Evolutionary conservation across 768 basidiomycete species (phyloP).

Genomic region (Galerina sulciceps): DNA sequence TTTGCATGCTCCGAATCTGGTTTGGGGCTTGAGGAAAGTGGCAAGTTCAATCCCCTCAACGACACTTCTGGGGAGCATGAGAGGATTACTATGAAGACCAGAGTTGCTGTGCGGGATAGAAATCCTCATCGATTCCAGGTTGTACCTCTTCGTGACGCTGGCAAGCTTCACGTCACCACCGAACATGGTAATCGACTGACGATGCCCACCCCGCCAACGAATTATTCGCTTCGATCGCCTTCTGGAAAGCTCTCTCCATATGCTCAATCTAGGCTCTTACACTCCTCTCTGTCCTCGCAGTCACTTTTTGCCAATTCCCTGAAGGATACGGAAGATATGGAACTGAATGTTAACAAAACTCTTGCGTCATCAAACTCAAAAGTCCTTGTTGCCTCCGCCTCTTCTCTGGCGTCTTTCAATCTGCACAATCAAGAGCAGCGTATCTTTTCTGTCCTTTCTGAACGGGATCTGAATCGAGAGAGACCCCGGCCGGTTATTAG

Average conservation of each 20-base stretch:
- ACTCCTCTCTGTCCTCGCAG: conserved; percentile 6
- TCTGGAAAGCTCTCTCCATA: conserved; percentile 13
- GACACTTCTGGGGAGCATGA: conserved; percentile 22
- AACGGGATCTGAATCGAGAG: conserved; percentile 13
- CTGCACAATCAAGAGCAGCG: background rate
- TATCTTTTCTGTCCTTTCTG: background rate
- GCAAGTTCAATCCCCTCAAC: conserved; percentile 9
- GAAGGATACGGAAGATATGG: background rate
- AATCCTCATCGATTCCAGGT: conserved; percentile 49
- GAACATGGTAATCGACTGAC: conserved; percentile 7
- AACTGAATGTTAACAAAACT: conserved; percentile 1
- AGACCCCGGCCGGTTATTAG: background rate
- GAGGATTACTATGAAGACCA: conserved; percentile 47
- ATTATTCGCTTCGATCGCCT: conserved; percentile 9
- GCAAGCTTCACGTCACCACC: conserved; percentile 16
- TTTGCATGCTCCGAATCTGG: conserved; percentile 4
- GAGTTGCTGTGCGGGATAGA: conserved; percentile 47
- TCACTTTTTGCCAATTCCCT: background rate
- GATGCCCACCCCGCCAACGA: conserved; percentile 10
- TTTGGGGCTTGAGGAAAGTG: conserved; percentile 7
- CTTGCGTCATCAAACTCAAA: background rate
- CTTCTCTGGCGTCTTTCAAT: background rate
- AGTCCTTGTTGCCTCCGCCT: background rate
- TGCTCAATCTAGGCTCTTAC: conserved; percentile 9
- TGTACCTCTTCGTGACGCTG: conserved; percentile 42